Conservation (phyloP, 805 yeast species). For the Starmera caribaea region DNA sequence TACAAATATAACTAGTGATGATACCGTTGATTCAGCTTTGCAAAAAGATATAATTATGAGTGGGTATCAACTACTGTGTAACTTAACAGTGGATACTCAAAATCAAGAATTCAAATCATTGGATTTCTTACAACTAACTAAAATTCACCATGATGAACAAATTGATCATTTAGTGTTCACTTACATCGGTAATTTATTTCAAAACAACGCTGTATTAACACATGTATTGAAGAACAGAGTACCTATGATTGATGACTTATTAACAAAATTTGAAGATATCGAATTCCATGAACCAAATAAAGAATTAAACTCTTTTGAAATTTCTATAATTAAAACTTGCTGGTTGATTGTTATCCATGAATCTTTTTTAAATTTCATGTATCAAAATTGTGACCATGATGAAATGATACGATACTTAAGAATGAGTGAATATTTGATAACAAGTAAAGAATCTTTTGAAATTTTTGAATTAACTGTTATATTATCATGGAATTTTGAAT, state of each 20-base stretch:
- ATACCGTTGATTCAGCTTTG: not conserved
- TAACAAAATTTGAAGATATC: slow-evolving; percentile 11
- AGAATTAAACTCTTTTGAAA: slow-evolving; percentile 11
- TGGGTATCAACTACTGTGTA: slow-evolving; percentile 11
- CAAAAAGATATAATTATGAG: slow-evolving; percentile 1
- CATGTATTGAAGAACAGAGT: slow-evolving; percentile 8
- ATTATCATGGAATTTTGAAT: slow-evolving; percentile 27
- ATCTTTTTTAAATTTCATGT: slow-evolving; percentile 24
- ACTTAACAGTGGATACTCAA: slow-evolving; percentile 6
- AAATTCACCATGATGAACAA: too few species aligned
- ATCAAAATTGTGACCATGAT: slow-evolving; percentile 5
- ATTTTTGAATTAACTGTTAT: slow-evolving; percentile 27
- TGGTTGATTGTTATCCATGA: slow-evolving; percentile 22
- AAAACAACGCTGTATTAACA: slow-evolving; percentile 8
- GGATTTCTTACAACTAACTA: slow-evolving; percentile 1
- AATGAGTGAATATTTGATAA: slow-evolving; percentile 22
- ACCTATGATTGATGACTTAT: slow-evolving; percentile 5
- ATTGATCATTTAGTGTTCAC: slow-evolving; percentile 1
- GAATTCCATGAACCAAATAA: slow-evolving; percentile 1
- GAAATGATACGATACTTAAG: slow-evolving; percentile 15
- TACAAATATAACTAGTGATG: too few species aligned
- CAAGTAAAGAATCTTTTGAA: slow-evolving; percentile 28
- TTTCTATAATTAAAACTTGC: slow-evolving; percentile 18
- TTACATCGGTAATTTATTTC: slow-evolving; percentile 8
- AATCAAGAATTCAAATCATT: slow-evolving; percentile 3